Conservation (phyloP, 176 grass and related monocot species). For the Oryza coarctata region DNA sequence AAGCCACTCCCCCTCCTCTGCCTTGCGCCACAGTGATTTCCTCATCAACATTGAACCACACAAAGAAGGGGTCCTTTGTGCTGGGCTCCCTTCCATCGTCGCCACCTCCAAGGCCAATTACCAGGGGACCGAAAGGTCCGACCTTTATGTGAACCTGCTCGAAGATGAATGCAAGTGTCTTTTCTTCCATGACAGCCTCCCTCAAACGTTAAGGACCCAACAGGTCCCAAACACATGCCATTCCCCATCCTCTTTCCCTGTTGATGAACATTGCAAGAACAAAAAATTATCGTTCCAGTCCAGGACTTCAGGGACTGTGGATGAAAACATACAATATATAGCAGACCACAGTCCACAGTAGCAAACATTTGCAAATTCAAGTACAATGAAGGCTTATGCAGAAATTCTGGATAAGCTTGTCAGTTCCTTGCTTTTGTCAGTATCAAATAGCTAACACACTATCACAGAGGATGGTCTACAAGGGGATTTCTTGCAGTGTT, state of each 20-base stretch:
- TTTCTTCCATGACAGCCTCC: conserved; percentile 87
- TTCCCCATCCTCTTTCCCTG: conserved; percentile 88
- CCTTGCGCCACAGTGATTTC: conserved; percentile 90
- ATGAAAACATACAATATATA: background rate
- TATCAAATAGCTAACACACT: background rate
- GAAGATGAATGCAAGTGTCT: conserved; percentile 88
- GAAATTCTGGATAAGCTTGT: background rate
- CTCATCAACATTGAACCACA: conserved; percentile 94
- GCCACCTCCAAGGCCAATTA: conserved; percentile 46
- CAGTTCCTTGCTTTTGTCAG: background rate
- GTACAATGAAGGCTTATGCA: background rate
- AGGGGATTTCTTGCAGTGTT: background rate
- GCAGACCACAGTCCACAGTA: background rate
- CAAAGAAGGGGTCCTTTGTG: conserved; percentile 81
- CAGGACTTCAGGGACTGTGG: background rate
- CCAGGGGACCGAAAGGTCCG: conserved; percentile 66
- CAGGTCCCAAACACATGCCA: conserved; percentile 70
- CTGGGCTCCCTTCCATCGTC: conserved; percentile 51
- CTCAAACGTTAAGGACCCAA: conserved; percentile 70
- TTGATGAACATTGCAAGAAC: conserved; percentile 1
- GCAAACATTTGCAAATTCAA: background rate
- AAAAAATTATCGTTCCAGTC: background rate
- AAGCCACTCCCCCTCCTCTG: conserved; percentile 76
- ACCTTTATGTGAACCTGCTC: conserved; percentile 65
- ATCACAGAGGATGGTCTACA: background rate